Base-by-base conservation (phyloP, 2,329 filamentous ascomycete genomes). In the Aspergillus sp. region DNA sequence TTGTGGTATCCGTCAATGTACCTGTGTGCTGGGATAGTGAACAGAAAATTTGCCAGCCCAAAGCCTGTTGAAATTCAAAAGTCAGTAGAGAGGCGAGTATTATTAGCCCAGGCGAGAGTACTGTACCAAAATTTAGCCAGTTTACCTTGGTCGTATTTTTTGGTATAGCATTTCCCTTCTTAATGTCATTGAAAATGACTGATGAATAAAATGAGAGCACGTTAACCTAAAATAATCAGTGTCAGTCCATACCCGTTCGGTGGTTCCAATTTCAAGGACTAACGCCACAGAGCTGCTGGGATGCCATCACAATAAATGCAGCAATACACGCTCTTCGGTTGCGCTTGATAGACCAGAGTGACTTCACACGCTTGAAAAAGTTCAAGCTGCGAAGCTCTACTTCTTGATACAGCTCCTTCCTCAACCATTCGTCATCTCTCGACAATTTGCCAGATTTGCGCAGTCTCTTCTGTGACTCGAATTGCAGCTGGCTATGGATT, bases 241-340 rank as follows among this genome's bases (percentile, higher is more conserved):
- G 55, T 54, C 22, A 52, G 13, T 6, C 3, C 8, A 30, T 30
- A 1, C 11, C 27, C 27, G 8, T 30, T 30, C 3, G 27, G 8
- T 30, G 9, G 4, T 30, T 9, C 9, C 27, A 30, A 30, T 30
- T 4, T 30, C 3, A 17, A 20, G 1, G n/a, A 30, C 53, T 24
- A 17, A 70, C 67, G 44, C 69, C 69, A 57, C 68, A 71, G 53
- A 71, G 65, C 51, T 71, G 68, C 42, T 71, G 69, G 1, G 68
- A 62, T 12, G 66, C 64, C 68, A 70, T 71, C 6, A 69, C 69
- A 34, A 70, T 56, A 2, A 63, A 66, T 2, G 69, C 66, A 1
- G 66, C 66, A 30, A 68, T 51, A 39, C 64, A 64, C 3, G 68
- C 69, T 42, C 67, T 67, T 20, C 63, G 64, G 6, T 70, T 61